Conservation (phyloP, 1,284 basidiomycete species). For the Phaffia rhodozyma region DNA sequence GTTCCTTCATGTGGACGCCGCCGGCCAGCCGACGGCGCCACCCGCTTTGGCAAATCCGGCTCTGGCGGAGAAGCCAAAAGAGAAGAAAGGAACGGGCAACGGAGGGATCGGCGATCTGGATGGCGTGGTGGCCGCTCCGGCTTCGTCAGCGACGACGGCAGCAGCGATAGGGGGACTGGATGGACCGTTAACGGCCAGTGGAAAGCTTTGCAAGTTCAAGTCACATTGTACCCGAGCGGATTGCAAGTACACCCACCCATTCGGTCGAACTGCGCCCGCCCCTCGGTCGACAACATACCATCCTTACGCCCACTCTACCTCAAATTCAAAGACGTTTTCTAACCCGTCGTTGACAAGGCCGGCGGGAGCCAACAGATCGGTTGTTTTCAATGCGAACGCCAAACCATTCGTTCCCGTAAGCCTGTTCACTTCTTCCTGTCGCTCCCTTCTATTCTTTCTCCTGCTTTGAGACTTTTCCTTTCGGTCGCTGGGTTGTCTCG, state of each 20-base stretch:
- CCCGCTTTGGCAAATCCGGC: conserved; percentile 27
- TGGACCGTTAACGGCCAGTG: not conserved
- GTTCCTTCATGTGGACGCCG: conserved; percentile 35
- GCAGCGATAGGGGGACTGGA: not conserved
- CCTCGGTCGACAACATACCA: not conserved
- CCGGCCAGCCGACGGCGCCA: conserved; percentile 34
- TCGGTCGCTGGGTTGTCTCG: not conserved
- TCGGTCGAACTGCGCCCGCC: not conserved
- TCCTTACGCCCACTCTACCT: conserved; percentile 7
- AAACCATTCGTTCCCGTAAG: conserved; percentile 14
- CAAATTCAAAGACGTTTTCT: not conserved
- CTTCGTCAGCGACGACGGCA: not conserved
- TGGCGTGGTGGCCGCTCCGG: not conserved
- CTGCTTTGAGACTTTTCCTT: not conserved
- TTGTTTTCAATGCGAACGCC: conserved; percentile 13
- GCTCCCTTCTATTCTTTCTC: not conserved
- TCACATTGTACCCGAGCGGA: not conserved
- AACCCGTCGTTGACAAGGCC: not conserved
- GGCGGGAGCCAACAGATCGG: conserved; percentile 4
- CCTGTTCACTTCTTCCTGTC: not conserved
- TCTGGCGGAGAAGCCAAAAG: not conserved
- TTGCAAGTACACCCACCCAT: not conserved
- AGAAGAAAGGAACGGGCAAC: not conserved
- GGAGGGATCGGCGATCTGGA: no score
- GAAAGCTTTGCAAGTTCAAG: not conserved